Conservation (phyloP, 306 rosid genomes). For the Luffa acutangula region DNA sequence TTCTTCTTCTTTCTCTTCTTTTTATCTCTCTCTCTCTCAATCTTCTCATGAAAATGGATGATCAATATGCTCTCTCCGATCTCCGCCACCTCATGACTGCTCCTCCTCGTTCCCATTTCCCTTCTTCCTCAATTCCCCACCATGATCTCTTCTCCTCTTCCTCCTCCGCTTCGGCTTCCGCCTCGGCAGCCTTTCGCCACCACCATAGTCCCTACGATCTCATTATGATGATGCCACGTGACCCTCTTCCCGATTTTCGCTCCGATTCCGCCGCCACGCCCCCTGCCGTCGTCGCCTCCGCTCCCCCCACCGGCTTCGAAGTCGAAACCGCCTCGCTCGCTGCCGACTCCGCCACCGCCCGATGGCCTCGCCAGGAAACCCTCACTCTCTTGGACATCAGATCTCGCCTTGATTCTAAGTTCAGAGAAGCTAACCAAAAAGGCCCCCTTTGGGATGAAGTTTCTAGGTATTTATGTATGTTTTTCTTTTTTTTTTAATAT, state of each 20-base stretch:
- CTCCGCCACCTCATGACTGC: constrained; percentile 9
- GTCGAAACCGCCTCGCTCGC: constrained; percentile 36
- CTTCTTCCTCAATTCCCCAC: constrained; percentile 5
- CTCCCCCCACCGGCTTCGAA: constrained; percentile 56
- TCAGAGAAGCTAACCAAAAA: constrained; percentile 92
- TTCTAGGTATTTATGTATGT: constrained; percentile 51
- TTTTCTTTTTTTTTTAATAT: neutral
- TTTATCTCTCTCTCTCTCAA: neutral
- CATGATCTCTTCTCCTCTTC: neutral
- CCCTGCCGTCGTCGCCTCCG: neutral
- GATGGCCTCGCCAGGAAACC: constrained; percentile 98
- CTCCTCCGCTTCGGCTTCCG: neutral
- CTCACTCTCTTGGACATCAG: constrained; percentile 95
- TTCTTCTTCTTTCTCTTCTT: neutral
- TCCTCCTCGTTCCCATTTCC: neutral
- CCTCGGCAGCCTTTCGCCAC: neutral
- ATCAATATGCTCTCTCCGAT: constrained; percentile 13
- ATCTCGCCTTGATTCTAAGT: constrained; percentile 86
- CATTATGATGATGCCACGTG: constrained; percentile 11
- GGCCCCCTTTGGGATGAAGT: constrained; percentile 99
- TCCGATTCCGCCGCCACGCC: constrained; percentile 34
- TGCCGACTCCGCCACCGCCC: constrained; percentile 48
- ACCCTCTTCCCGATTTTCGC: constrained; percentile 15
- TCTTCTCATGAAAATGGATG: constrained; percentile 11
- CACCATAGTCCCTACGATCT: constrained; percentile 7